These are phyloP conservation scores for Peniophora sp. DNA, from an alignment of 1,284 basidiomycete species.

Conservation along the genomic window DNA sequence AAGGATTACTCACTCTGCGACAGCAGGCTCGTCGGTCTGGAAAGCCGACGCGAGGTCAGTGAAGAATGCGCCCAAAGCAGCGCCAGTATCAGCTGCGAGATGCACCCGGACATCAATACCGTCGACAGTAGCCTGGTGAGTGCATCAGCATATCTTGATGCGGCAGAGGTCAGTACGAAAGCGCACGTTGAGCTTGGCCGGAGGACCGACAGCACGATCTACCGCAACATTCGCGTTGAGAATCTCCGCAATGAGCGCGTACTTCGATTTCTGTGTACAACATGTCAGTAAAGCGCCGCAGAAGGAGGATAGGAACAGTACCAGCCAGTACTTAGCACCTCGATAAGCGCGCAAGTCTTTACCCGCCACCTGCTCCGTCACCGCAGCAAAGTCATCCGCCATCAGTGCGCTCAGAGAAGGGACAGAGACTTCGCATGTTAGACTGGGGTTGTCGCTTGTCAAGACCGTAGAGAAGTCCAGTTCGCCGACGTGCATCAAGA, in stretches of 20 bases:
- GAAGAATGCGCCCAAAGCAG: slow-evolving; percentile 10
- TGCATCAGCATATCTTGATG: too few relatives aligned
- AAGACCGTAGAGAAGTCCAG: slow-evolving; percentile 65
- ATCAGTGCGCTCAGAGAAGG: slow-evolving; percentile 44
- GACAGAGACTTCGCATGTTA: slow-evolving; percentile 41
- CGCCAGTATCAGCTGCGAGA: slow-evolving; percentile 13
- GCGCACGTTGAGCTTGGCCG: slow-evolving; percentile 8
- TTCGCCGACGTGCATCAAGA: slow-evolving; percentile 62
- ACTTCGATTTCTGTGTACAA: slow-evolving; percentile 40
- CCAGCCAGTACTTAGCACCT: slow-evolving; percentile 64
- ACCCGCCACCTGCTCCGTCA: not conserved
- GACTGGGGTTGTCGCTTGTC: slow-evolving; percentile 55
- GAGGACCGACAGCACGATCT: slow-evolving; percentile 1
- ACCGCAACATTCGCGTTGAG: slow-evolving; percentile 10
- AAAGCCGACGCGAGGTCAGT: slow-evolving; percentile 9
- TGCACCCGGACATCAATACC: slow-evolving; percentile 9
- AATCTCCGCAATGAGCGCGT: slow-evolving; percentile 38
- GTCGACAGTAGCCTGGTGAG: slow-evolving; percentile 9
- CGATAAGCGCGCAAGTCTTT: not conserved
- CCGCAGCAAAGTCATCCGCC: slow-evolving; percentile 47
- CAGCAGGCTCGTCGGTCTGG: not conserved
- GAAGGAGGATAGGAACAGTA: slow-evolving; percentile 17
- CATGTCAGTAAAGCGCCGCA: not conserved
- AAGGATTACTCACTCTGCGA: not conserved
- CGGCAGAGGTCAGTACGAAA: too few relatives aligned